Conservation (phyloP, 2,329 filamentous ascomycete genomes). For the Ceratocystiopsis minuta region DNA sequence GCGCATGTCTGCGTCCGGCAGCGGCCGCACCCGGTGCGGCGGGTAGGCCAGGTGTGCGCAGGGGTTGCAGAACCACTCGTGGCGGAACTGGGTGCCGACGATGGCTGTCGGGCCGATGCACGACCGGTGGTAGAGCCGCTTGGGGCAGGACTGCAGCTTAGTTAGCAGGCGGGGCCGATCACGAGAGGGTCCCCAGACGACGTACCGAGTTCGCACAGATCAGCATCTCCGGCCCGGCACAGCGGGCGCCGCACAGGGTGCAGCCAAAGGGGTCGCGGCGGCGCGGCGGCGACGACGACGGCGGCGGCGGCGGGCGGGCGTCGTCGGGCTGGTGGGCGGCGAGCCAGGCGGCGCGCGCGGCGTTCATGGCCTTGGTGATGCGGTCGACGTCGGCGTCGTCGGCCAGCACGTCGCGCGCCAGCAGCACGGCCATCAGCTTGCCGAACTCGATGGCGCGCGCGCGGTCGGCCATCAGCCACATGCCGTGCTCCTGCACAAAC, state of each 20-base stretch:
- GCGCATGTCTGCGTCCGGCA: background rate
- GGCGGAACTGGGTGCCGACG: constrained; percentile 15
- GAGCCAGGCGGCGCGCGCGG: constrained; percentile 11
- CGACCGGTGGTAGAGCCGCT: constrained; percentile 29
- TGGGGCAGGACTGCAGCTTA: constrained; percentile 21
- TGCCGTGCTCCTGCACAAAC: constrained; percentile 31
- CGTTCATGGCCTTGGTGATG: constrained; percentile 18
- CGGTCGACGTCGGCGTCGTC: constrained; percentile 22
- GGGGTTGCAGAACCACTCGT: constrained; percentile 24
- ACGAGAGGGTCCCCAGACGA: background rate
- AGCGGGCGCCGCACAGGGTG: constrained; percentile 23
- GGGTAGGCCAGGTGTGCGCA: constrained; percentile 14
- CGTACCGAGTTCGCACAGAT: constrained; percentile 31
- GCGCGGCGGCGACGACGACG: background rate
- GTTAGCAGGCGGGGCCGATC: background rate
- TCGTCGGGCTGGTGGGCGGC: too few species aligned
- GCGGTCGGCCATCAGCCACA: constrained; percentile 31
- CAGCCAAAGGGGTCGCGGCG: constrained; percentile 18
- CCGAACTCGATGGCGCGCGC: constrained; percentile 34
- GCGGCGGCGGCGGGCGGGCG: too few species aligned
- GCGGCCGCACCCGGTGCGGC: background rate
- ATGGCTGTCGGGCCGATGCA: constrained; percentile 23
- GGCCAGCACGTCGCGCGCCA: constrained; percentile 28
- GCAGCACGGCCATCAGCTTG: constrained; percentile 33
- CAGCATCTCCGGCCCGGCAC: constrained; percentile 19